Conservation (phyloP, 257 asterid genomes). For the Gentiana straminea region DNA sequence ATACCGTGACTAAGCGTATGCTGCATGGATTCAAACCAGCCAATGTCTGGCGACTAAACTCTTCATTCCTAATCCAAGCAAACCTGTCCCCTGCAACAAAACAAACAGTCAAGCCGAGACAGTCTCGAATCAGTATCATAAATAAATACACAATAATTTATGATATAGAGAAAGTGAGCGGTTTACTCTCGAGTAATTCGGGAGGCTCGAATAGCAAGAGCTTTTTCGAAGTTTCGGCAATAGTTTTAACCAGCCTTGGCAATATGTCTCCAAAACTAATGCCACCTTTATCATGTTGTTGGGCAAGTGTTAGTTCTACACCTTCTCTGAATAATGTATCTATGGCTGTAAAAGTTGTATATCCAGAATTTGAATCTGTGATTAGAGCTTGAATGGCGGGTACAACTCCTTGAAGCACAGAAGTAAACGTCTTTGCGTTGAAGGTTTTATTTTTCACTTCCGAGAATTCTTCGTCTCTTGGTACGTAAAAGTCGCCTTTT, state of each 20-base stretch:
- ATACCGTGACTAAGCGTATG: slow-evolving; percentile 52
- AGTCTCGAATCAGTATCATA: background rate
- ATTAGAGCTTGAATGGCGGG: slow-evolving; percentile 20
- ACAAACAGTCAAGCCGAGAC: background rate
- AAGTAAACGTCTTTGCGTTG: slow-evolving; percentile 28
- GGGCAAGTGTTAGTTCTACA: slow-evolving; percentile 13
- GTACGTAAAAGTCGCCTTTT: slow-evolving; percentile 27
- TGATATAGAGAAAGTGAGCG: too few relatives aligned
- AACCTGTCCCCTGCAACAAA: slow-evolving; percentile 38
- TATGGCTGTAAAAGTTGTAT: slow-evolving; percentile 50
- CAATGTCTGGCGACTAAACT: slow-evolving; percentile 65
- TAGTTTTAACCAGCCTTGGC: slow-evolving; percentile 33
- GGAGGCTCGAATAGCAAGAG: slow-evolving; percentile 50
- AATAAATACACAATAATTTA: too few relatives aligned
- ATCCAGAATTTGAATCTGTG: slow-evolving; percentile 14
- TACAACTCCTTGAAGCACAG: slow-evolving; percentile 31
- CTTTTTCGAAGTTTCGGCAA: slow-evolving; percentile 11
- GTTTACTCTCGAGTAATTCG: slow-evolving; percentile 34
- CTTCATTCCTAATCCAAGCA: slow-evolving; percentile 65
- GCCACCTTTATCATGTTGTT: background rate
- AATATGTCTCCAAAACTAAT: slow-evolving; percentile 11
- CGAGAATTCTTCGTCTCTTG: slow-evolving; percentile 63
- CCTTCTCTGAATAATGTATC: slow-evolving; percentile 49
- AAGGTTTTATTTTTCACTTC: slow-evolving; percentile 36
- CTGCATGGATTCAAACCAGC: slow-evolving; percentile 59